phyloP scores from a whole-genome alignment of 345 rosid genomes.

The Stellera chamaejasme region DNA sequence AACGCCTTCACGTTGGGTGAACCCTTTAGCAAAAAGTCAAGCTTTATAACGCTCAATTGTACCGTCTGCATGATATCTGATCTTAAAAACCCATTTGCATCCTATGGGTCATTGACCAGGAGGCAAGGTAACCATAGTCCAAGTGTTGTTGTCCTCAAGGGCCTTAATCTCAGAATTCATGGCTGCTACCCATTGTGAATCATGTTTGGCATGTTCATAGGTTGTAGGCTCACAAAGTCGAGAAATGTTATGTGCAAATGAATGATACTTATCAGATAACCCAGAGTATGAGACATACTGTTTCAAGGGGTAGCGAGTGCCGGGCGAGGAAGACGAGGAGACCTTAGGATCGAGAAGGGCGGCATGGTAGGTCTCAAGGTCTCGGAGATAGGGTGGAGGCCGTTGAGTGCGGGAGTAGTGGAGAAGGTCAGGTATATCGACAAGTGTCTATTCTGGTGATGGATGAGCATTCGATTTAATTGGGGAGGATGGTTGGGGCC shows the following conservation, averaged over 20 bases:
- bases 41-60: background rate
- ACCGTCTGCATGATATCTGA: slow-evolving; percentile 1
- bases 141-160: background rate
- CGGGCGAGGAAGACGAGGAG: background rate
- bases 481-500: too few species aligned
- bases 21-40: slow-evolving; percentile 1
- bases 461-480: too few species aligned
- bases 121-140: background rate
- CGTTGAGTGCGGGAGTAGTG: too few species aligned
- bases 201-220: background rate
- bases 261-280: background rate
- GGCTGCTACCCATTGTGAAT: background rate
- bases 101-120: background rate
- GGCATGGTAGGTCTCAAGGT: too few species aligned
- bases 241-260: background rate
- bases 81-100: slow-evolving; percentile 1
- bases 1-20: background rate
- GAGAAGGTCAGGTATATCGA: too few species aligned
- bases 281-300: background rate
- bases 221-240: background rate
- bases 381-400: background rate
- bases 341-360: background rate
- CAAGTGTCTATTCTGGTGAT: too few species aligned
- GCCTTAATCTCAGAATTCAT: background rate
- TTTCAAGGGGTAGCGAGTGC: background rate